A percentile compares a stretch with the other conserved stretches of the same genome.
Evolutionary conservation across 2,329 filamentous ascomycete species (phyloP).

Genomic region (Colletotrichum falcatum): DNA sequence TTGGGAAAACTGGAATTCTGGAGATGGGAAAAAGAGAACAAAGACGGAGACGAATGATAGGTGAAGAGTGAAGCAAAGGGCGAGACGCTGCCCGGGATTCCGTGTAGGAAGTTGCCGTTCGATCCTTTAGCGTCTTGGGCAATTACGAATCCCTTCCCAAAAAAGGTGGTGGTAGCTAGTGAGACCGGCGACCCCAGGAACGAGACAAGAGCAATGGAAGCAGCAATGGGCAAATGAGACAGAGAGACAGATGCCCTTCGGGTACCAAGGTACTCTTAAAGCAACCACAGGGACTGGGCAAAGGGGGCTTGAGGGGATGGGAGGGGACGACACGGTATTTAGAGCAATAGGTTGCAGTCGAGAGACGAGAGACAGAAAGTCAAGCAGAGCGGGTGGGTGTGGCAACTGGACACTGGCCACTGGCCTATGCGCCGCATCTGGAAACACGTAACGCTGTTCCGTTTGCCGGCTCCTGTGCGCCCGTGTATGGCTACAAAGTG

Average conservation of each 20-base stretch:
- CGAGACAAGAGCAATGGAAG: slow-evolving; percentile 28
- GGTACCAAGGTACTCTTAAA: background rate
- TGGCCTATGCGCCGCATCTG: slow-evolving; percentile 40
- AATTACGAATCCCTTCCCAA: slow-evolving; percentile 41
- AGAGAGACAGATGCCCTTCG: background rate
- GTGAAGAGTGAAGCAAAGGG: slow-evolving; percentile 15
- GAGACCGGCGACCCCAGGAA: slow-evolving; percentile 36
- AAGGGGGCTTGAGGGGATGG: background rate
- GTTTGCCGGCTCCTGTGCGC: slow-evolving; percentile 18
- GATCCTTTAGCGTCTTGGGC: slow-evolving; percentile 43
- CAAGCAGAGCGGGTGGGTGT: background rate
- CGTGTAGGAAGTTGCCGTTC: slow-evolving; percentile 35
- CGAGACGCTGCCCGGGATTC: slow-evolving; percentile 26
- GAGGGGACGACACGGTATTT: slow-evolving; percentile 26
- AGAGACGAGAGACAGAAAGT: background rate
- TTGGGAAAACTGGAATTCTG: slow-evolving; percentile 20
- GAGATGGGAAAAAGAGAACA: slow-evolving; percentile 4
- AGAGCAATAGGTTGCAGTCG: slow-evolving; percentile 25
- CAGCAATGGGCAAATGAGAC: slow-evolving; percentile 22
- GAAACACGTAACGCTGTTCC: slow-evolving; percentile 31
- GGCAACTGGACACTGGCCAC: slow-evolving; percentile 25
- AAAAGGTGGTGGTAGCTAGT: slow-evolving; percentile 31
- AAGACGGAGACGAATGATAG: slow-evolving; percentile 13
- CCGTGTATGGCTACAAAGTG: background rate
- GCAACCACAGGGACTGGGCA: background rate